Evolutionary conservation across 306 rosid species (phyloP).

Genomic region (Pueraria montana): DNA sequence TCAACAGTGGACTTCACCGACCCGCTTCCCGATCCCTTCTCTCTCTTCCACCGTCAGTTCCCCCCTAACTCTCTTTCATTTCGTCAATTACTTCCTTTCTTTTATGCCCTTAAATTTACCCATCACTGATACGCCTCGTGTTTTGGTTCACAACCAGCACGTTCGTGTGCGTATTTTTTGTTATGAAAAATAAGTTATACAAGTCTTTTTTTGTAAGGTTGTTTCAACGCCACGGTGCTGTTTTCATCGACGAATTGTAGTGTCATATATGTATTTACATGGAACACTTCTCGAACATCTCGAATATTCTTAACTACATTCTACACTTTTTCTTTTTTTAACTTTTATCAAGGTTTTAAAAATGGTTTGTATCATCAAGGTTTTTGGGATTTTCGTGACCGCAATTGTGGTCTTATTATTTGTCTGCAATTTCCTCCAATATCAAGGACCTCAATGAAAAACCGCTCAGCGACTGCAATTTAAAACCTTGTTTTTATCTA

Average conservation of each 20-base stretch:
- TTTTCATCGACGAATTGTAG: background rate
- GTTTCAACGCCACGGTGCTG: conserved; percentile 6
- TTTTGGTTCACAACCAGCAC: background rate
- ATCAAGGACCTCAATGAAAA: background rate
- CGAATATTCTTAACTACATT: background rate
- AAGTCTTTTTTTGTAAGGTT: background rate
- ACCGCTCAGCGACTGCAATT: background rate
- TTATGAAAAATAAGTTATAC: background rate
- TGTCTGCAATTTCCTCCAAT: background rate
- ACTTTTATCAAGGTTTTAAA: background rate
- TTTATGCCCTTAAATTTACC: background rate
- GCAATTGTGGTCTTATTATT: background rate
- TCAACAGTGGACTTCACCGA: conserved; percentile 31
- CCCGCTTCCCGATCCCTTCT: conserved; percentile 61
- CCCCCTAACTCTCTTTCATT: background rate
- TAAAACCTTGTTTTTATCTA: background rate
- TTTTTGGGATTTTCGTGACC: background rate
- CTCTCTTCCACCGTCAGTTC: conserved; percentile 62
- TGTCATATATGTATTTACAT: background rate
- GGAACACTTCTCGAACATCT: background rate
- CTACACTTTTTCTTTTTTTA: too few relatives aligned
- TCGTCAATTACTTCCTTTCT: too few relatives aligned
- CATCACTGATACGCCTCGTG: background rate
- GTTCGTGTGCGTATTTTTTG: too few relatives aligned
- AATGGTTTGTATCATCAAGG: too few relatives aligned